Base-by-base conservation (phyloP, 1,284 basidiomycete species). In the Lentinus polychrous region DNA sequence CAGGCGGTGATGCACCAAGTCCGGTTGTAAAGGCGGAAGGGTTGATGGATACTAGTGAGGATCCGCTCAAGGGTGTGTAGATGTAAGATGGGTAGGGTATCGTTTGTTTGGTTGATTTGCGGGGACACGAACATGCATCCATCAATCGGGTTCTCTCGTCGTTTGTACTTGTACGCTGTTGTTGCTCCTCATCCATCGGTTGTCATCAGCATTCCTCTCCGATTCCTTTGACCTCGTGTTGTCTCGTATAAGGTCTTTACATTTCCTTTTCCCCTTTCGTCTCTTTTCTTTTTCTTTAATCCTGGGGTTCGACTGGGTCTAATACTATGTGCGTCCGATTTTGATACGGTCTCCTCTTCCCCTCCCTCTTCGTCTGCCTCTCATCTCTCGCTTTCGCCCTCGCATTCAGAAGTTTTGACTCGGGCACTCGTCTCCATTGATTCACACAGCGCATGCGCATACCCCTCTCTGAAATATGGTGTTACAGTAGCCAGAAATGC, bases 21-120 rank as follows among this genome's bases (percentile, higher is more conserved):
- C 70, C 75, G 1, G 78, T 74, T 22, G 73, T 79, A 20, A 75
- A 78, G 61, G 78, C 70, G 20, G 88, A 91, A 62, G 86, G 84
- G n/a, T 69, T 88, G 48, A 70, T 84, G 68, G 83, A 89, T 63
- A 69, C 70, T 49, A 86, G 79, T 62, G 86, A 89, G 66, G 76
- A 78, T 60, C 83, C 84, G 38, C 60, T 83, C 58, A 83, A 80
- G 63, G n/a, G n/a, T n/a, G 63, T 64, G 54, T 76, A 64, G 52
- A 40, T 43, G 52, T 18, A 40, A 45, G 15, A 32, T 34, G 51
- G 45, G 43, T 56, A 51, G 42, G 52, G 32, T 57, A 55, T 46
- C 46, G 48, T 56, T 51, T 49, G 45, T 38, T 17, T 38, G 27
- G 54, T 51, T 45, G 43, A 35, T 15, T 44, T 38, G 17, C 23